Evolutionary conservation across 1,284 basidiomycete genomes (phyloP).

Genomic region (Cutaneotrichosporon dermatis): DNA sequence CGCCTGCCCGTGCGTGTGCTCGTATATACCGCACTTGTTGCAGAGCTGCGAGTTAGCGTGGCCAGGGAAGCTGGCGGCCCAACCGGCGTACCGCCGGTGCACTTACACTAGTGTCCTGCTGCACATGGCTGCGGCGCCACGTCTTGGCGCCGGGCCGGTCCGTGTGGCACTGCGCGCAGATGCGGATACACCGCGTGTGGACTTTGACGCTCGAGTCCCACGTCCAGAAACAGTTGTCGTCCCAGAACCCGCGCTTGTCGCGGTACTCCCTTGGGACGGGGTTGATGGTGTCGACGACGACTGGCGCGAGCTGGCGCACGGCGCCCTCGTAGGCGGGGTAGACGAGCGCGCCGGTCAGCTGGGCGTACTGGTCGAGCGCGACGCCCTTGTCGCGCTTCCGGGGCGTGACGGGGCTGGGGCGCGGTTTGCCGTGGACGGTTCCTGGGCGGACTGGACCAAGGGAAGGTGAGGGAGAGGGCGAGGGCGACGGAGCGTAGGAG

Average conservation of each 20-base stretch:
- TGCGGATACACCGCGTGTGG: conserved; percentile 4
- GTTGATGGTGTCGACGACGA: background rate
- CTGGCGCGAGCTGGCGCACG: background rate
- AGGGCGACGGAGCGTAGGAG: background rate
- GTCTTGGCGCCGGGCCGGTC: conserved; percentile 14
- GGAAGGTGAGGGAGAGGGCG: background rate
- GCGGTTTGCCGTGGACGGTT: background rate
- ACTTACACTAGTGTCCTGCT: conserved; percentile 10
- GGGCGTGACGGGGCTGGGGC: background rate
- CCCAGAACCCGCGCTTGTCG: conserved; percentile 5
- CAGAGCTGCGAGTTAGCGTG: conserved; percentile 6
- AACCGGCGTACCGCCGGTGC: too few relatives aligned
- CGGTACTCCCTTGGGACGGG: conserved; percentile 1
- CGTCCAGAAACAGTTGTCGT: background rate
- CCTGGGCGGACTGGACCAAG: background rate
- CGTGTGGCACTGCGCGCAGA: conserved; percentile 12
- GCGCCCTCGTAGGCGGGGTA: conserved; percentile 4
- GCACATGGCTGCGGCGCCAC: conserved; percentile 11
- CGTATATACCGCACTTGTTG: conserved; percentile 19
- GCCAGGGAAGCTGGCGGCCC: too few relatives aligned
- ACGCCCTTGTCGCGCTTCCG: background rate
- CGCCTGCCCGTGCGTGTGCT: conserved; percentile 9
- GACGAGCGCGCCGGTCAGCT: background rate
- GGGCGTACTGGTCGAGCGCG: background rate
- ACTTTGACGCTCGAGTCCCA: conserved; percentile 3